Base-by-base conservation (phyloP, 768 basidiomycete species). In the Leccinum fibrillosum region DNA sequence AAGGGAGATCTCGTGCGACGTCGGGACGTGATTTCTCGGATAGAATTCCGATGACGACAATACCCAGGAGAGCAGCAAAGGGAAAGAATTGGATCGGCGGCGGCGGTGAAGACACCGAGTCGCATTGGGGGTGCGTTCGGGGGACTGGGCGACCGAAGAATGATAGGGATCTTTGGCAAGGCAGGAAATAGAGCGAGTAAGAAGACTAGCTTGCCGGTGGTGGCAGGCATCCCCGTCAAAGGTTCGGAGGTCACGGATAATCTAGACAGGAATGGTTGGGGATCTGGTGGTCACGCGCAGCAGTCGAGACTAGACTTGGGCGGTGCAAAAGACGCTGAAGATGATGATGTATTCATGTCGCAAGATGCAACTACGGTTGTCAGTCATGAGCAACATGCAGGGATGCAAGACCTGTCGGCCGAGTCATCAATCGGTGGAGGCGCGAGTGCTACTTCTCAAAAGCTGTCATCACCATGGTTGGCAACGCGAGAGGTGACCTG, bases 201-300 rank as follows among this genome's bases (percentile, higher is more conserved):
- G 70, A 75, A 76, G 65, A 72, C 76, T n/a, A 76, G 65, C 34
- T 60, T 82, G 49, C 79, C 80, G 2, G 72, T 72, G 23, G 80
- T 81, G 7, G 68, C 67, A 53, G 81, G 72, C 5, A 82, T 80
- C 57, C 79, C 80, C 3, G 76, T 78, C 56, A 82, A 82, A 60
- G 76, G 71, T 11, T 69, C 68, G 30, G 62, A 59, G 3, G 32
- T 19, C 4, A 49, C 25, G 7, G 56, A 17, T 17, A 37, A 28
- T 28, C 8, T 28, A 2, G 26, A 28, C 26, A 0, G 8, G 26
- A 51, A 26, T 45, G 49, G 17, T 21, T 23, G 7, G 28, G 55
- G 25, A 49, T n/a, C 26, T 28, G 53, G 26, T 44, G 47, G 26
- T 42, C 32, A 21, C 42, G 12, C n/a, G 39, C 39, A 25, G 6